Percentiles rank a stretch among this genome's conserved stretches.
Evolutionary conservation across 2,329 filamentous ascomycete genomes (phyloP).

Genomic region (Pseudocercospora musae): DNA sequence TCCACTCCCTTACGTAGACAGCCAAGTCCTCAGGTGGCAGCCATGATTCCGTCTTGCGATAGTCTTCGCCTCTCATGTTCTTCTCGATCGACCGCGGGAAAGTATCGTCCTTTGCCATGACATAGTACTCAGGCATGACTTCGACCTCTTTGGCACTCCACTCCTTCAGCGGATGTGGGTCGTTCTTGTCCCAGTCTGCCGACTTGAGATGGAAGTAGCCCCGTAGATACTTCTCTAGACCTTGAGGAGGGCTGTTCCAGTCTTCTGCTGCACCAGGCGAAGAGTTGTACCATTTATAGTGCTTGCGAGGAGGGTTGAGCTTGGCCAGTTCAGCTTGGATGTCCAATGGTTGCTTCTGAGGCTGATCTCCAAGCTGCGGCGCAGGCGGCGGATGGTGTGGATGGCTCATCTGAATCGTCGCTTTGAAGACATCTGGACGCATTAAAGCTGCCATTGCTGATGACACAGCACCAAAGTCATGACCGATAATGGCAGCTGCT

Average conservation of each 20-base stretch:
- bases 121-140: conserved; percentile 65
- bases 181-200: conserved; percentile 52
- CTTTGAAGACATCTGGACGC: conserved; percentile 62
- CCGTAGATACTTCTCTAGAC: conserved; percentile 59
- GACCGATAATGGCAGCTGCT: conserved; percentile 60
- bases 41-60: conserved; percentile 50
- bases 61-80: conserved; percentile 55
- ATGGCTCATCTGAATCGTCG: conserved; percentile 62
- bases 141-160: conserved; percentile 59
- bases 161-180: conserved; percentile 51
- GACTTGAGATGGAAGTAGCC: conserved; percentile 69
- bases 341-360: conserved; percentile 36
- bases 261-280: conserved; percentile 46
- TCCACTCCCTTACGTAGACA: conserved; percentile 61
- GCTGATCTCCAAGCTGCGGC: conserved; percentile 49
- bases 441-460: conserved; percentile 59
- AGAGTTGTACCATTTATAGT: conserved; percentile 68
- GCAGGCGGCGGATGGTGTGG: conserved; percentile 56
- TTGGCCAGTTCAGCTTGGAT: conserved; percentile 57
- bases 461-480: conserved; percentile 64
- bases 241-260: conserved; percentile 49
- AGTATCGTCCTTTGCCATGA: conserved; percentile 57
- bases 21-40: conserved; percentile 56
- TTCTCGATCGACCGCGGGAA: conserved; percentile 59
- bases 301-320: conserved; percentile 58